A percentile compares a stretch with the other conserved stretches of the same genome.
Conservation (phyloP, 108 stramenopile genomes). For the Nitzschia inconspicua region DNA sequence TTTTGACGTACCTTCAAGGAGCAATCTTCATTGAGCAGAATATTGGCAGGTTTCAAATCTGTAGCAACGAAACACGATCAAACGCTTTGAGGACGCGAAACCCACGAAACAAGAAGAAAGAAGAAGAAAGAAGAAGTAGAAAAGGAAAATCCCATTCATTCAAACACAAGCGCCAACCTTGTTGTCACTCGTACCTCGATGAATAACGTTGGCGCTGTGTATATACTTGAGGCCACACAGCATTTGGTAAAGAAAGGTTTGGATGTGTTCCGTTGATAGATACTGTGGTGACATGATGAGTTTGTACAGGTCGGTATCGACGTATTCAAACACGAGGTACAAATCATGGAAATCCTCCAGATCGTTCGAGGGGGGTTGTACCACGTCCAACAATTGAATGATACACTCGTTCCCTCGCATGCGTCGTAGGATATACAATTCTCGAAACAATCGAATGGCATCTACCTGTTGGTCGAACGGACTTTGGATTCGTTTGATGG, state of each 20-base stretch:
- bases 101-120: no score
- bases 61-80: no score
- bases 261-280: conserved; percentile 95
- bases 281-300: conserved; percentile 98
- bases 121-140: no score
- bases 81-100: no score
- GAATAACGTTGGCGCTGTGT: conserved; percentile 93
- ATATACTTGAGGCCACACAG: conserved; percentile 91
- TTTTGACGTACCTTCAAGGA: conserved; percentile 74
- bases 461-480: conserved; percentile 95
- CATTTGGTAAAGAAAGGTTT: conserved; percentile 98
- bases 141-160: no score
- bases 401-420: conserved; percentile 83
- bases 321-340: conserved; percentile 90
- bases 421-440: conserved; percentile 91
- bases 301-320: conserved; percentile 99
- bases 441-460: conserved; percentile 85
- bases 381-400: conserved; percentile 89
- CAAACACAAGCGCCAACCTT: no score
- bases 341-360: conserved; percentile 79
- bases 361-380: conserved; percentile 76
- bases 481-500: conserved; percentile 91
- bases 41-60: conserved; percentile 76
- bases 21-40: conserved; percentile 97
- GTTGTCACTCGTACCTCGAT: no score